These are phyloP conservation scores for Colletotrichum kahawae DNA, from an alignment of 2,329 filamentous ascomycete species.

Conservation along the genomic window DNA sequence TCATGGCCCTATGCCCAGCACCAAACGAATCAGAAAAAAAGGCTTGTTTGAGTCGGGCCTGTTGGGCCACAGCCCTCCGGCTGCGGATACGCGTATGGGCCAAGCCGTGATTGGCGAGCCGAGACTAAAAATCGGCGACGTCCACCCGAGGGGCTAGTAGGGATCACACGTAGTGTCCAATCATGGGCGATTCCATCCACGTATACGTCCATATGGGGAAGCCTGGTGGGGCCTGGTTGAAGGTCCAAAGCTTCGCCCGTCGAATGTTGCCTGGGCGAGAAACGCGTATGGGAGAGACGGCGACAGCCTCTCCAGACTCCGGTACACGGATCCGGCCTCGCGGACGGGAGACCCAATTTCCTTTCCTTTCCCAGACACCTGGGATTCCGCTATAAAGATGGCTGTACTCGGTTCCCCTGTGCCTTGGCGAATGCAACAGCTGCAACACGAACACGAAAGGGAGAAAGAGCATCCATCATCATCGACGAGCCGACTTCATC, in stretches of 20 bases:
- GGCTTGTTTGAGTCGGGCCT: not conserved
- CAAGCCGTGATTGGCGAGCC: not conserved
- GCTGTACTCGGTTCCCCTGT: not conserved
- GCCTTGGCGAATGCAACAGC: not conserved
- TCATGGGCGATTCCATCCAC: not conserved
- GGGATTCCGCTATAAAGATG: slow-evolving; percentile 10
- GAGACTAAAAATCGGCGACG: no score
- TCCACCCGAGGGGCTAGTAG: not conserved
- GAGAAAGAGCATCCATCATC: not conserved
- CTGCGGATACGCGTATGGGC: not conserved
- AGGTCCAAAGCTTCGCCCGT: not conserved
- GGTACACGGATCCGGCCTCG: not conserved
- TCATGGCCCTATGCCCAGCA: not conserved
- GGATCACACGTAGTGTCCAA: not conserved
- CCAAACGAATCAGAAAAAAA: not conserved
- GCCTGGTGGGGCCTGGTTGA: not conserved
- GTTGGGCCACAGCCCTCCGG: not conserved
- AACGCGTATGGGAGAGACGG: slow-evolving; percentile 2
- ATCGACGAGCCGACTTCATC: not conserved
- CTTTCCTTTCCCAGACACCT: not conserved
- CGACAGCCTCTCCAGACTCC: not conserved
- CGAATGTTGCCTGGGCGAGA: not conserved
- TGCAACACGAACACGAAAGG: not conserved
- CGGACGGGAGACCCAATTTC: not conserved
- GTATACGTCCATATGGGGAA: slow-evolving; percentile 6